phyloP scores from a whole-genome alignment of 2,329 filamentous ascomycete genomes.

The Calycina marina region DNA sequence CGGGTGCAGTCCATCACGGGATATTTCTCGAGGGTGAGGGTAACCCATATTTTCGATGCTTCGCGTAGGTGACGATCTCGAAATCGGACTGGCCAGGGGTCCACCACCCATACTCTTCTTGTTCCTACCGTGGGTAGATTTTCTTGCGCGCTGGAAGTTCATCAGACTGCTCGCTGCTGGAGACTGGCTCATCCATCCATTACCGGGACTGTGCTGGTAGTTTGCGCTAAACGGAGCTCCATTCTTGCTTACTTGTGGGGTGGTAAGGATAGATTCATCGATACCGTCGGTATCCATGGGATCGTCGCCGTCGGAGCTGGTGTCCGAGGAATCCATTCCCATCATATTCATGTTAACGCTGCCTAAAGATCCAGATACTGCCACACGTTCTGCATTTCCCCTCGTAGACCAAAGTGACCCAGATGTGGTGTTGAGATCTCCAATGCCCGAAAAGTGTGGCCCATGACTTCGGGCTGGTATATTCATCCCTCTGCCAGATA shows the following conservation, averaged over 20 bases:
- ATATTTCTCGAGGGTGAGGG: conserved; percentile 33
- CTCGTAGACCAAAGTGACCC: conserved; percentile 55
- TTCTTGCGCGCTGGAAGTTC: conserved; percentile 55
- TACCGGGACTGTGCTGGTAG: conserved; percentile 33
- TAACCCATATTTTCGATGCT: conserved; percentile 16
- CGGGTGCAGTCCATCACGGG: conserved; percentile 29
- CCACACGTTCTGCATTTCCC: conserved; percentile 52
- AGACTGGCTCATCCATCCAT: conserved; percentile 52
- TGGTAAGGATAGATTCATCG: conserved; percentile 69
- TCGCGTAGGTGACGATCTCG: conserved; percentile 51
- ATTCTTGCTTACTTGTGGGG: conserved; percentile 59
- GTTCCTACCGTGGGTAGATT: conserved; percentile 44
- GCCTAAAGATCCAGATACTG: conserved; percentile 55
- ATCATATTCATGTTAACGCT: conserved; percentile 39
- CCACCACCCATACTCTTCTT: conserved; percentile 57
- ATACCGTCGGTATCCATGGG: conserved; percentile 56
- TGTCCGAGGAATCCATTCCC: conserved; percentile 65
- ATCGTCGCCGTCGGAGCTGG: conserved; percentile 54
- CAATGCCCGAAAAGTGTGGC: conserved; percentile 31
- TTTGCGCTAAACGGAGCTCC: conserved; percentile 29
- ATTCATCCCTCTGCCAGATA: conserved; percentile 55
- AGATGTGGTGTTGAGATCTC: conserved; percentile 51
- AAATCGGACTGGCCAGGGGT: conserved; percentile 53
- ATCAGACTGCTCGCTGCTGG: conserved; percentile 62
- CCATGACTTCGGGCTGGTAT: conserved; percentile 38